These are phyloP conservation scores for Ceratobasidium sp. DNA, from an alignment of 1,284 basidiomycete genomes.

Conservation along the genomic window DNA sequence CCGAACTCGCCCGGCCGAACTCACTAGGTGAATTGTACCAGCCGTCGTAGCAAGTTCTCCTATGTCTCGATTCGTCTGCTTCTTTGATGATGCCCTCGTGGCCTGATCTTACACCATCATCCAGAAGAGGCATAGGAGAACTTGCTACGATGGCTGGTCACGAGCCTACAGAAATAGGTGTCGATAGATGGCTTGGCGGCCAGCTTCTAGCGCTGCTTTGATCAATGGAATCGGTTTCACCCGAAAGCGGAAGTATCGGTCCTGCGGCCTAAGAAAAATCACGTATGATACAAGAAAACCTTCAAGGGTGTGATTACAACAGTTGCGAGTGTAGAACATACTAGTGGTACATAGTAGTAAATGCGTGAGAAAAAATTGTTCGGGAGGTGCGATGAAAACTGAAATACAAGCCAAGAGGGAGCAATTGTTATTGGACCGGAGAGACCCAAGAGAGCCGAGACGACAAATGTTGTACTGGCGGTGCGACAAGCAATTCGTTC, in stretches of 20 bases:
- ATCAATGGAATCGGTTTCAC: neutral
- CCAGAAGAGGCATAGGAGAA: too few species aligned
- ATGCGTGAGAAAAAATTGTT: neutral
- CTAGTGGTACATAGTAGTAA: neutral
- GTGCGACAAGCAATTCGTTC: slow-evolving; percentile 5
- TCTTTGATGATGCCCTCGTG: too few species aligned
- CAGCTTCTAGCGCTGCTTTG: slow-evolving; percentile 13
- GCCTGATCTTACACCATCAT: too few species aligned
- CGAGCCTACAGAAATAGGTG: slow-evolving; percentile 35
- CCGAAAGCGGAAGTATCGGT: neutral
- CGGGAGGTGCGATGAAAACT: neutral
- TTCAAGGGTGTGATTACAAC: slow-evolving; percentile 6
- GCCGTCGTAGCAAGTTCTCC: too few species aligned
- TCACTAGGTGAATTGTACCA: too few species aligned
- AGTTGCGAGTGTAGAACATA: neutral
- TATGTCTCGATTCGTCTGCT: too few species aligned
- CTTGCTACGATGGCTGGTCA: too few species aligned
- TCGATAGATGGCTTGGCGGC: slow-evolving; percentile 15
- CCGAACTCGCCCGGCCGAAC: too few species aligned
- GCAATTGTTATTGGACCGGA: neutral
- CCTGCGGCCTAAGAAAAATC: neutral
- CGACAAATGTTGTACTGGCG: slow-evolving; percentile 24
- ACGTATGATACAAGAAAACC: neutral
- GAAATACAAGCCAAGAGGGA: neutral
- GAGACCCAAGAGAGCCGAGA: slow-evolving; percentile 34